Evolutionary conservation across 2,329 filamentous ascomycete genomes (phyloP), one percentile per base, ranked within the genome.

Genomic region (Elsinoe fawcettii): DNA sequence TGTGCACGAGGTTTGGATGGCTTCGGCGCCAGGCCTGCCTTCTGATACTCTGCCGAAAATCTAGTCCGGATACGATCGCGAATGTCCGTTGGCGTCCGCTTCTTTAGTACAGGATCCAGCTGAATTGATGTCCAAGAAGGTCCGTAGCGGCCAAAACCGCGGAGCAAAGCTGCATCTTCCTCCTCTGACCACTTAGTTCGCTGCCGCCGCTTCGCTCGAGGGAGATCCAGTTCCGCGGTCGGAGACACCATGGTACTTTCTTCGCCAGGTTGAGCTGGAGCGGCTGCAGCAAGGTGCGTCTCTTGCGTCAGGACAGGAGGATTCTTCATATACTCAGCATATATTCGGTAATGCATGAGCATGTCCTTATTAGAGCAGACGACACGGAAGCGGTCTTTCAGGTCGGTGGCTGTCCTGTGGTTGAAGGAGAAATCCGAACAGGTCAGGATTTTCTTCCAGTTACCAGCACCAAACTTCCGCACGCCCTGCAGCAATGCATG

Each of bases 391-490:
- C 80, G 73, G 64, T 86, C 83, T 69, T 85, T 86, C 49, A 86
- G 66, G 62, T 85, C 83, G 22, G 82, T 76, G 8, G 81, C 77
- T n/a, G 77, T 83, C 25, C 83, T 74, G 9, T 76, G 73, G 59
- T 81, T 74, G 64, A 86, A 85, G 2, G 70, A 71, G 58, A 81
- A 79, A 32, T 82, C 79, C 14, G 77, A 67, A 61, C 80, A 78
- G 2, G 79, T 73, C 23, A 84, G 66, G 16, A 86, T 85, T 61
- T 77, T 78, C 57, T 82, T 85, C 83, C 83, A 86, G 60, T 77
- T 83, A 2, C 83, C 83, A 59, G 84, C 80, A 1, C 82, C 83
- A 63, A 80, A 83, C 60, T 75, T 78, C 36, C 78, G 74, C 7
- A 84, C 82, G 0, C 83, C 83, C 58, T 76, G 72, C 11, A 85